Conservation (phyloP, 257 asterid species). For the Solanum pimpinellifolium region DNA sequence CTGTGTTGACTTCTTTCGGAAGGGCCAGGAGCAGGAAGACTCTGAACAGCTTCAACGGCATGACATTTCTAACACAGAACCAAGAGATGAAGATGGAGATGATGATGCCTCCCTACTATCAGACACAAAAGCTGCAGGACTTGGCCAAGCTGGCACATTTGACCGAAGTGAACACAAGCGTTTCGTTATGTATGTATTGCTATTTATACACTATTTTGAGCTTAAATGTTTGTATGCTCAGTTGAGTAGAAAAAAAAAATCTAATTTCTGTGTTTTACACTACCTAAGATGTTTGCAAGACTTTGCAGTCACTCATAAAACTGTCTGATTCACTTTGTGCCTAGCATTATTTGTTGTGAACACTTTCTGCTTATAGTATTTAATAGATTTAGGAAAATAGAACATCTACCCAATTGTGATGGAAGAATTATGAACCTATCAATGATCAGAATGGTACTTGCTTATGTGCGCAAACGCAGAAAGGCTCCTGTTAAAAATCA, state of each 20-base stretch:
- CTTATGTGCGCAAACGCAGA: background rate
- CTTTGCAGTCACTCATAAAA: background rate
- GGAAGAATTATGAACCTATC: background rate
- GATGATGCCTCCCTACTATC: constrained; percentile 27
- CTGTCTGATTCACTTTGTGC: background rate
- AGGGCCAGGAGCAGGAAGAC: constrained; percentile 44
- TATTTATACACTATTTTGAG: background rate
- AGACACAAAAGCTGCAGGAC: constrained; percentile 42
- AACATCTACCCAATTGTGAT: background rate
- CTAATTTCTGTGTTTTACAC: background rate
- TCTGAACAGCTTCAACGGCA: constrained; percentile 17
- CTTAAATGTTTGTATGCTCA: background rate
- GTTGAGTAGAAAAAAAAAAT: background rate
- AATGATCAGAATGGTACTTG: background rate
- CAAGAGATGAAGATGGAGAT: constrained; percentile 27
- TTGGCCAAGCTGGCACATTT: constrained; percentile 44
- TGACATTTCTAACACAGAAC: constrained; percentile 16
- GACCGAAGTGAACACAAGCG: constrained; percentile 82
- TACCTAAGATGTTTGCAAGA: background rate
- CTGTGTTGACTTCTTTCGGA: constrained; percentile 87
- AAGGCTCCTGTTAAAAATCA: background rate
- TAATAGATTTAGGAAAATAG: background rate
- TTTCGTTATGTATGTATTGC: constrained; percentile 55
- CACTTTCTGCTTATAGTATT: background rate
- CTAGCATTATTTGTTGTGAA: background rate